Base-by-base conservation (phyloP, 495 filamentous ascomycete species). In the Lophiotrema nucula region DNA sequence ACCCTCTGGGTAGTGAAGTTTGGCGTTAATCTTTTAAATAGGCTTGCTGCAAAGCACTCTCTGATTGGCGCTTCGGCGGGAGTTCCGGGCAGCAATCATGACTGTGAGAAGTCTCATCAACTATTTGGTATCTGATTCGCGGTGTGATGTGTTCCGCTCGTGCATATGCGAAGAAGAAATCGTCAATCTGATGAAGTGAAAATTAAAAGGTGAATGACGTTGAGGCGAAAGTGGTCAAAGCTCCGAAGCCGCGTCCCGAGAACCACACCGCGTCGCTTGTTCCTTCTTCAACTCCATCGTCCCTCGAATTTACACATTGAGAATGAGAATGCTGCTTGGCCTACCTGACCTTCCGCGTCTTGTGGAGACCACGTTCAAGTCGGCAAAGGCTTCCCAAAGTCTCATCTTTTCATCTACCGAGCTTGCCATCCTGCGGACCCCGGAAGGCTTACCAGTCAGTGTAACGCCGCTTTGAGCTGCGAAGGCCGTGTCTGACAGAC, bases 331-430 rank as follows among this genome's bases (percentile, higher is more conserved):
- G 64, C 37, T 63, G 12, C 53, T 66, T 10, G 53, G 59, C 16
- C 61, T 71, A 10, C 48, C 58, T 3, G 54, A 59, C 26, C 65
- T 69, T 31, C 44, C 65, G 2, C 19, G 35, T 24, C 57, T 66
- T 2, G 67, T 71, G 3, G 57, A 59, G 21, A 37, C 65, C n/a
- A 66, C 60, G 38, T 69, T 51, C 48, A 41, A 38, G 11, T 25
- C 58, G 4, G 69, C 69, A 21, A 67, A 66, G 43, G 45, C 60
- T 10, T 24, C 60, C 2, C 45, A 62, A 15, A 60, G 54, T 43
- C 49, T 71, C 4, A 53, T 62, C 16, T 71, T 71, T 56, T 71
- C 69, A 0, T 44, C 53, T 4, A 69, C 69, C 4, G 57, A 69
- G 48, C 58, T 71, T 3, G 47, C 67, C 24, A 28, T 64, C 22